These are phyloP conservation scores for Cladobotryum protrusum DNA, from an alignment of 2,329 filamentous ascomycete species.

Conservation along the genomic window DNA sequence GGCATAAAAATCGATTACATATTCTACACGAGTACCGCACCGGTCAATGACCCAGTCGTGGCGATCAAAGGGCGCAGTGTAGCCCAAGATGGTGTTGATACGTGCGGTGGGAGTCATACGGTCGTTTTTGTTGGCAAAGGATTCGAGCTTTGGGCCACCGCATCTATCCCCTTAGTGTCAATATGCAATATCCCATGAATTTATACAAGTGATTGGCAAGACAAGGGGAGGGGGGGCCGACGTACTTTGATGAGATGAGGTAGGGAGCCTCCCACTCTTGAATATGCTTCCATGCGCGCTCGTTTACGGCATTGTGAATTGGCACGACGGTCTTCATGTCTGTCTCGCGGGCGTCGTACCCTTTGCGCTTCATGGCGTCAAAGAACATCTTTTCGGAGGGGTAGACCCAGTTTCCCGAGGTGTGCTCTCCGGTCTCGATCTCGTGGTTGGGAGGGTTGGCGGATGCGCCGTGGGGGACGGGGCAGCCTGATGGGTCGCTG, in stretches of 20 bases:
- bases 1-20: slow-evolving; percentile 97
- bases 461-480: slow-evolving; percentile 34
- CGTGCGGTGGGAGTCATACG: slow-evolving; percentile 76
- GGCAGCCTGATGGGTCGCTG: slow-evolving; percentile 28
- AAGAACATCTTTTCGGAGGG: slow-evolving; percentile 98
- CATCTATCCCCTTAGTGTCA: slow-evolving; percentile 27
- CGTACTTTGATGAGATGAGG: slow-evolving; percentile 49
- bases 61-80: slow-evolving; percentile 84
- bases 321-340: slow-evolving; percentile 92
- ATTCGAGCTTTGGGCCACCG: slow-evolving; percentile 76
- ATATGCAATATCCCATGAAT: not conserved
- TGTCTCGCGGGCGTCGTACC: slow-evolving; percentile 59
- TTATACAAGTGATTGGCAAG: not conserved
- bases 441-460: slow-evolving; percentile 77
- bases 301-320: slow-evolving; percentile 98
- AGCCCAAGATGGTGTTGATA: slow-evolving; percentile 79
- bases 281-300: slow-evolving; percentile 91
- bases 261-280: slow-evolving; percentile 77
- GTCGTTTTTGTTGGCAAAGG: slow-evolving; percentile 68
- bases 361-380: slow-evolving; percentile 90
- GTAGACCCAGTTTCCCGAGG: slow-evolving; percentile 90
- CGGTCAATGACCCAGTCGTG: slow-evolving; percentile 97
- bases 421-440: slow-evolving; percentile 66
- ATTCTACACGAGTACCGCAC: slow-evolving; percentile 79
- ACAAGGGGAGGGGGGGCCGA: slow-evolving; percentile 1